These are phyloP conservation scores for Trichophyton verrucosum DNA, from an alignment of 2,329 filamentous ascomycete genomes.

Conservation along the genomic window DNA sequence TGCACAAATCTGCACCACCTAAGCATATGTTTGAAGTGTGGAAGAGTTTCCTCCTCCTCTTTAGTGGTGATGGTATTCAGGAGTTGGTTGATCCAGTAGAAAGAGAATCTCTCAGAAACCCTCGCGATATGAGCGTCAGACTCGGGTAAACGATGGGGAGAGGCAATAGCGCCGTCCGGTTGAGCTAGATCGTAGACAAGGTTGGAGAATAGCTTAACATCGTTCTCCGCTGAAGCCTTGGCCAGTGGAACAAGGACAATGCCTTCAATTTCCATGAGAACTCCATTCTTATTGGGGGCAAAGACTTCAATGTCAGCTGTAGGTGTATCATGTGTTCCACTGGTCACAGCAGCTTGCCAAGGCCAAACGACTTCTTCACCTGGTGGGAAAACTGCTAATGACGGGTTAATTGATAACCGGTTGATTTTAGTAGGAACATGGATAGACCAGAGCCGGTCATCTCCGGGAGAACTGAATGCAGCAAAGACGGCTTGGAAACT, in stretches of 20 bases:
- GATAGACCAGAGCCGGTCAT: constrained; percentile 13
- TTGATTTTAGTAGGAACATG: constrained; percentile 12
- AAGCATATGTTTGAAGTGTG: background rate
- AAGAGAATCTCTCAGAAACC: background rate
- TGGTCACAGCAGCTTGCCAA: background rate
- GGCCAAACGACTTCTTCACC: background rate
- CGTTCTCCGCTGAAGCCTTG: background rate
- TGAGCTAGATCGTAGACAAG: background rate
- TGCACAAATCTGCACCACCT: background rate
- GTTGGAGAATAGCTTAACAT: background rate
- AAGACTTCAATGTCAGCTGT: background rate
- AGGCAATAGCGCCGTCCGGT: background rate
- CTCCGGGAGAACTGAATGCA: constrained; percentile 13
- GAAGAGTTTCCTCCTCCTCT: background rate
- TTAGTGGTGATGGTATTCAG: background rate
- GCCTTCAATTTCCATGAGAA: background rate
- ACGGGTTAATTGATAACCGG: constrained; percentile 1
- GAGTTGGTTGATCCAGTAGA: background rate
- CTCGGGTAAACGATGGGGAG: background rate
- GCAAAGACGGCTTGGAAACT: constrained; percentile 14
- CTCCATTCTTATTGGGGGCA: background rate
- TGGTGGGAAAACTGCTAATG: background rate
- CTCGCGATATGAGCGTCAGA: background rate
- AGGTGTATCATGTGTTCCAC: background rate
- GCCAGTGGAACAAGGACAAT: background rate